Conservation (phyloP, 208 protist genomes). For the Crithidia acanthocephali region DNA sequence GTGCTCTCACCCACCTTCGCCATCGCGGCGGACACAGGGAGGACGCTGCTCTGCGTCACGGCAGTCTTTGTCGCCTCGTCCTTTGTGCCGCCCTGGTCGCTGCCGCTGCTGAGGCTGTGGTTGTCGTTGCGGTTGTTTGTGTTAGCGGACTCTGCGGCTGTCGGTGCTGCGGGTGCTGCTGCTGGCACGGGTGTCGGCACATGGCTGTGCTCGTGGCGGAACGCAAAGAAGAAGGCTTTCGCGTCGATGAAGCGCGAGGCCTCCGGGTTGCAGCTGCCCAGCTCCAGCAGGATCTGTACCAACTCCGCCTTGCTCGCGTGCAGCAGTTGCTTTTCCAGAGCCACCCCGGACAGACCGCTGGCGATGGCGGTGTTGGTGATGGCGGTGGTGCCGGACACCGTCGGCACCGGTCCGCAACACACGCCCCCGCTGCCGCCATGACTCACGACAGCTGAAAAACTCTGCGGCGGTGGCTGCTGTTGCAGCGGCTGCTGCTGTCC, state of each 20-base stretch:
- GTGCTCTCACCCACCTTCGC: neutral
- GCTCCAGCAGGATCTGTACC: slow-evolving; percentile 72
- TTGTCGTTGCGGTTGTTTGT: neutral
- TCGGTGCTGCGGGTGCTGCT: neutral
- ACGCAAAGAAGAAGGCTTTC: slow-evolving; percentile 67
- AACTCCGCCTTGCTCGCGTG: slow-evolving; percentile 63
- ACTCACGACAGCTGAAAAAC: neutral
- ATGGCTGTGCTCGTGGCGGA: slow-evolving; percentile 39
- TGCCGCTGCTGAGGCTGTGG: neutral
- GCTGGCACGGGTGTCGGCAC: neutral
- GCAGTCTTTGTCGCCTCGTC: neutral
- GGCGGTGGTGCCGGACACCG: slow-evolving; percentile 3
- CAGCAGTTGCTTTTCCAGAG: slow-evolving; percentile 64
- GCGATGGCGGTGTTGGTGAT: neutral
- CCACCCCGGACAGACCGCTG: slow-evolving; percentile 23
- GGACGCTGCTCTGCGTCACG: neutral
- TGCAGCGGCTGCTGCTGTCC: neutral
- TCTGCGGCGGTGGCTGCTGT: neutral
- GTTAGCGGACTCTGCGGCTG: too few species aligned
- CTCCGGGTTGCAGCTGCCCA: slow-evolving; percentile 65
- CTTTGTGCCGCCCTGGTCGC: neutral
- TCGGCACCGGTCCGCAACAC: neutral
- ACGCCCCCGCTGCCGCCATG: neutral
- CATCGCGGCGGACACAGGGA: neutral
- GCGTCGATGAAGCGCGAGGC: slow-evolving; percentile 70